Base-by-base conservation (phyloP, 164 flowering plant species). In the Macadamia tetraphylla region DNA sequence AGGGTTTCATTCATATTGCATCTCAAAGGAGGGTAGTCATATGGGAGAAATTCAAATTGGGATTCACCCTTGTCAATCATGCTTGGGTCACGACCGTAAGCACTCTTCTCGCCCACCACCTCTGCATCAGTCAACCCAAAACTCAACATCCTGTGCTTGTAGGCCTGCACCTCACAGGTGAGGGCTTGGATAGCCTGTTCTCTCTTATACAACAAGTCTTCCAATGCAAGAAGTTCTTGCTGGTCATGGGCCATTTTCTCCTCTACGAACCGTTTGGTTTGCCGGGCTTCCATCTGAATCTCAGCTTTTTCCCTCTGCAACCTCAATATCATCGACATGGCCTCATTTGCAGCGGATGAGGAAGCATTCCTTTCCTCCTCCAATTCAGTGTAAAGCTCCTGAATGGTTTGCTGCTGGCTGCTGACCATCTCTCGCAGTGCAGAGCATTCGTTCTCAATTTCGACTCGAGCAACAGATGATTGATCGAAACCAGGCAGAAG, bases 311-410 rank as follows among this genome's bases (percentile, higher is more conserved):
- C 90, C 75, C 86, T 82, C 71, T 88, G 90, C 82, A 88, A 76
- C 77, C 88, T 86, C 81, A 86, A 70, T n/a, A 88, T 88, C 92
- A 88, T 86, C 0, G 88, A 83, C 92, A 88, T 86, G 65, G 92
- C 86, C 76, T 88, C 92, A 68, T 76, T 85, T 40, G 92, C 88
- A 42, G 92, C 92, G 11, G 90, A 78, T 0, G 92, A 81, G 6
- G 92, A 65, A 10, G 92, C 88, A 75, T 85, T 85, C 63, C 92
- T 79, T 77, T 88, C 92, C 79, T 86, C 88, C n/a, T 88, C 92
- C 66, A 88, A 63, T 52, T 88, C 92, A 2, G 46, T 3, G 62
- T 74, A 76, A 70, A 88, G 67, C 14, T 84, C 86, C 71, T 84
- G 87, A 17, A 88, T 85, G 0, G 82, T 61, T 44, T 73, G 70